phyloP scores from a whole-genome alignment of 2,329 filamentous ascomycete genomes.

The Colletotrichum echinochloae region DNA sequence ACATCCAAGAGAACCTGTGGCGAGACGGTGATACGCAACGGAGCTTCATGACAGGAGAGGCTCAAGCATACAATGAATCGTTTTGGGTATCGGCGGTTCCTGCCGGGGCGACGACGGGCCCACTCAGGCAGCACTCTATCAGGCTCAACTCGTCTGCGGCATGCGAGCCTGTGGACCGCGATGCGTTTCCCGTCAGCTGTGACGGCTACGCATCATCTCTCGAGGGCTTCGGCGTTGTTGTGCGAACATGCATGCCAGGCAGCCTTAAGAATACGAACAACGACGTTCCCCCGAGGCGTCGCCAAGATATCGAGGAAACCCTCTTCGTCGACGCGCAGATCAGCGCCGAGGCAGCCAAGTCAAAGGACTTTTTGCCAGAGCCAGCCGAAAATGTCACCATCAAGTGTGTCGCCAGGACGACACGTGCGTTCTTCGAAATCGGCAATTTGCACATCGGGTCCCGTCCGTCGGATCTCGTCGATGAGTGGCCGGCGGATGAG shows the following conservation, averaged over 20 bases:
- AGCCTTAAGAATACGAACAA: neutral
- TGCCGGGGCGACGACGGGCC: slow-evolving; percentile 29
- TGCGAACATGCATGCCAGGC: slow-evolving; percentile 33
- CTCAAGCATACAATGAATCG: slow-evolving; percentile 28
- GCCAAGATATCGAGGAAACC: slow-evolving; percentile 32
- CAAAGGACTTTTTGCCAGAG: slow-evolving; percentile 7
- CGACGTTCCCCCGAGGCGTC: slow-evolving; percentile 19
- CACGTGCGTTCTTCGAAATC: slow-evolving; percentile 38
- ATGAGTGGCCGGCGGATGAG: slow-evolving; percentile 30
- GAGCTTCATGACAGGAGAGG: slow-evolving; percentile 25
- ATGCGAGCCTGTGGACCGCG: slow-evolving; percentile 16
- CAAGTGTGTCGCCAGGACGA: slow-evolving; percentile 27
- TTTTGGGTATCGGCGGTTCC: slow-evolving; percentile 39
- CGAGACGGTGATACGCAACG: slow-evolving; percentile 25
- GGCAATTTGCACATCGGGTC: slow-evolving; percentile 27
- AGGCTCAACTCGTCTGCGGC: slow-evolving; percentile 32
- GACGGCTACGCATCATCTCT: slow-evolving; percentile 28
- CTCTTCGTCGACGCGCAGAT: slow-evolving; percentile 33
- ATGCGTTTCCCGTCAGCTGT: slow-evolving; percentile 30
- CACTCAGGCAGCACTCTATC: slow-evolving; percentile 37
- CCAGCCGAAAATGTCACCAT: slow-evolving; percentile 34
- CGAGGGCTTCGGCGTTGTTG: slow-evolving; percentile 29
- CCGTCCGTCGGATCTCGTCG: slow-evolving; percentile 16
- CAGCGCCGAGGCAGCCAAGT: slow-evolving; percentile 10
- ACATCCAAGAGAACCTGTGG: slow-evolving; percentile 37